Evolutionary conservation across 257 asterid genomes (phyloP).

Genomic region (Echites panduratus): DNA sequence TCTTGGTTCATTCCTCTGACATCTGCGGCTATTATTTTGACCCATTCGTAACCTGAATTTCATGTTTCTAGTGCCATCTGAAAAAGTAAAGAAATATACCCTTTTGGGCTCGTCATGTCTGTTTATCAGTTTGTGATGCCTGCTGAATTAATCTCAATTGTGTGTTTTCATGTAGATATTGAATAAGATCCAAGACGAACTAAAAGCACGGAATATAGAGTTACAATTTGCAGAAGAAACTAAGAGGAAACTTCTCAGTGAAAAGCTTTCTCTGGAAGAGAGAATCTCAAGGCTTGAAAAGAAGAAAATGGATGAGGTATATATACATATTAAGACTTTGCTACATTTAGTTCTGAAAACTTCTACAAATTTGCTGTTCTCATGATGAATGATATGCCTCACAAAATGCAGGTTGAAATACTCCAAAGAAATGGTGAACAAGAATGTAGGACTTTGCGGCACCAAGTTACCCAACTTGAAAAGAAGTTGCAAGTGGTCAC

Average conservation of each 20-base stretch:
- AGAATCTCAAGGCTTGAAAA: constrained; percentile 58
- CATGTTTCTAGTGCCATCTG: neutral
- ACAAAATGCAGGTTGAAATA: constrained; percentile 42
- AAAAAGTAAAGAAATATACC: neutral
- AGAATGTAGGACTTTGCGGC: constrained; percentile 56
- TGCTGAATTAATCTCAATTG: neutral
- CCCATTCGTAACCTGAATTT: constrained; percentile 3
- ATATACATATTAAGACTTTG: constrained; percentile 1
- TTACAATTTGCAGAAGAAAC: constrained; percentile 68
- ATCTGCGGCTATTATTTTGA: neutral
- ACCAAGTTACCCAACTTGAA: constrained; percentile 65
- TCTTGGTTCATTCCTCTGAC: neutral
- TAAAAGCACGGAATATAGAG: constrained; percentile 61
- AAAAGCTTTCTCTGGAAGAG: constrained; percentile 64
- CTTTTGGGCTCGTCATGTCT: neutral
- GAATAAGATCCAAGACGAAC: constrained; percentile 70
- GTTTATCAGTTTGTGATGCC: neutral
- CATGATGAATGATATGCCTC: constrained; percentile 14
- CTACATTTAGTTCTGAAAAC: constrained; percentile 11
- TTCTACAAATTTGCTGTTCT: constrained; percentile 6
- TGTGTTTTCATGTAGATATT: constrained; percentile 41
- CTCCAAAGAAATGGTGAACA: constrained; percentile 57
- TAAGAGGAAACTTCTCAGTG: constrained; percentile 59
- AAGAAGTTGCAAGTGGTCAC: constrained; percentile 60
- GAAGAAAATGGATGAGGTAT: constrained; percentile 60